A percentile compares a stretch with the other conserved stretches of the same genome.
These are phyloP conservation scores for Chrysanthemum seticuspe DNA, from an alignment of 129 eudicot species.

Conservation along the genomic window DNA sequence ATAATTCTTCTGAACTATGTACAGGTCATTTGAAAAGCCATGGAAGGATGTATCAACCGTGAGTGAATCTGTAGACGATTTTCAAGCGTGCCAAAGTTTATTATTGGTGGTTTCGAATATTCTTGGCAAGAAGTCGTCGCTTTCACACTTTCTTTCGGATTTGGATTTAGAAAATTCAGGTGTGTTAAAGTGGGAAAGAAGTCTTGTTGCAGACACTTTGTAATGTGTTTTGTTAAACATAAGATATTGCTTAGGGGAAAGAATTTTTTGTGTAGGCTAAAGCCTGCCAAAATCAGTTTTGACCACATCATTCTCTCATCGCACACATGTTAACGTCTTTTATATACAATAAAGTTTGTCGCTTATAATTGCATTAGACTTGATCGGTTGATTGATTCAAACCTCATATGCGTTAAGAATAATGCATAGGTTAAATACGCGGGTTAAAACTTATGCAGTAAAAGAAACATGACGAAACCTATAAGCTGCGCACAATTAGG, in stretches of 20 bases:
- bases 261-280: not conserved
- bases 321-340: no score
- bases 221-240: conserved; percentile 15
- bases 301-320: not conserved
- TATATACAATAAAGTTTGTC: no score
- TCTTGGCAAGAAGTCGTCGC: conserved; percentile 43
- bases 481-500: no score
- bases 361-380: no score
- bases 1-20: conserved; percentile 5
- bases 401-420: no score
- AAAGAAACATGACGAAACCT: not conserved
- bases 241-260: not conserved
- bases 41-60: conserved; percentile 50
- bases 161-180: conserved; percentile 50
- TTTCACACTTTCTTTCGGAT: conserved; percentile 30
- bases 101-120: conserved; percentile 41
- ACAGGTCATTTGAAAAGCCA: conserved; percentile 73
- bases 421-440: no score
- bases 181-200: conserved; percentile 59
- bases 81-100: conserved; percentile 66
- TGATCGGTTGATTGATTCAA: no score
- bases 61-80: conserved; percentile 42
- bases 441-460: no score
- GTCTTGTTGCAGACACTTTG: conserved; percentile 36
- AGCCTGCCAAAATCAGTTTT: conserved; percentile 6